Evolutionary conservation across 495 filamentous ascomycete species (phyloP), one percentile per base, ranked within the genome.

Genomic region (Apodospora peruviana): DNA sequence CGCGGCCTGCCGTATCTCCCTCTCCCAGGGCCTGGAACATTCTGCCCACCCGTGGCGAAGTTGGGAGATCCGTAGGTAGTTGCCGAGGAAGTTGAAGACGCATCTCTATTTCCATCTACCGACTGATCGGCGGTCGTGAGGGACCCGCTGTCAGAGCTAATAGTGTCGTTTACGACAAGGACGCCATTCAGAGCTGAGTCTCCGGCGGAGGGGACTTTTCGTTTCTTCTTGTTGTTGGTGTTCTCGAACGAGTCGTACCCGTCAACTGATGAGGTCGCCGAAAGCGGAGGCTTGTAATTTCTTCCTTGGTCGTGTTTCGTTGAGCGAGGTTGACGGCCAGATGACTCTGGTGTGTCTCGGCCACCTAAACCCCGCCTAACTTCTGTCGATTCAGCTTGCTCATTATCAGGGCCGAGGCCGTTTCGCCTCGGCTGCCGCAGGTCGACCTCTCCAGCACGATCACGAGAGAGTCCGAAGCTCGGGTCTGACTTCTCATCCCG

Each of bases 161-260:
- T 65, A 40, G 9, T 11, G 1, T 77, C 74, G 44, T 57, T 68
- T n/a, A 64, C 50, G 10, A 66, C 51, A 48, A 89, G 84, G 40
- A 72, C 71, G 11, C 78, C 80, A 47, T 66, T 72, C 23, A 74
- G 47, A 32, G 59, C 67, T 4, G 79, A 69, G 43, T 81, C 84
- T 3, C 84, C 86, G n/a, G 88, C 85, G 0, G 87, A 87, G 4
- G 94, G 94, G 23, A 97, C 96, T 68, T 99, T 99, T 49, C 94
- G 81, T 66, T 99, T 98, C 73, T 97, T 98, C 68, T 99, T 99
- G 64, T 99, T 97, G 62, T 96, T 97, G 43, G 89, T 96, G 57
- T 99, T 97, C 64, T 99, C 93, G 58, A 96, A 94, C 16, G 87
- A 91, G 61, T 97, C 94, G 63, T 97, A 96, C 23, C 93, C 90